A percentile compares a stretch with the other conserved stretches of the same genome.
phyloP scores from a whole-genome alignment of 2,329 filamentous ascomycete species.

The Pestalotiopsis sp. region DNA sequence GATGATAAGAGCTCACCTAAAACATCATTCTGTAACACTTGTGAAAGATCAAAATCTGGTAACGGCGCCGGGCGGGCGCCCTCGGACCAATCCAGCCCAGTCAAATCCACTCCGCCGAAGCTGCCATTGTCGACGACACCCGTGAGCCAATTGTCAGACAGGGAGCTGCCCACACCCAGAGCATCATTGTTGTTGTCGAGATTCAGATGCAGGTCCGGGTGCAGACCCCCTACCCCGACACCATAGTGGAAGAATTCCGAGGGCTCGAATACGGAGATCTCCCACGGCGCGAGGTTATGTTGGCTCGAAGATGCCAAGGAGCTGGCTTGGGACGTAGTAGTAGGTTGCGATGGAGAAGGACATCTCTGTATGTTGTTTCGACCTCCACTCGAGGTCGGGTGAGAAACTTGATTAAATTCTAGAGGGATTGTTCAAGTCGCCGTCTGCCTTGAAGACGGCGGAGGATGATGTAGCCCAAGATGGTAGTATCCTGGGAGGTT shows the following conservation, averaged over 20 bases:
- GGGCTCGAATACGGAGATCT: conserved; percentile 19
- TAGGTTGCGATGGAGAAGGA: conserved; percentile 13
- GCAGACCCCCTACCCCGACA: conserved; percentile 7
- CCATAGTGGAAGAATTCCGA: conserved; percentile 17
- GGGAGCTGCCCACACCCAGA: not conserved
- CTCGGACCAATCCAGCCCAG: conserved; percentile 12
- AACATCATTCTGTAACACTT: conserved; percentile 16
- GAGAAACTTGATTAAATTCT: conserved; percentile 25
- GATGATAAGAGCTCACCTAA: conserved; percentile 8
- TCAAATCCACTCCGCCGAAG: conserved; percentile 28
- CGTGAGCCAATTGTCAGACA: conserved; percentile 18
- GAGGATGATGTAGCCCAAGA: conserved; percentile 10
- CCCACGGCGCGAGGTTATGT: conserved; percentile 21
- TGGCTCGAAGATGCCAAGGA: conserved; percentile 19
- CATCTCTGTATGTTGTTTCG: conserved; percentile 32
- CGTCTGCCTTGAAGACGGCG: conserved; percentile 28
- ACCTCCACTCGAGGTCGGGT: conserved; percentile 33
- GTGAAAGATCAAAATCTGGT: conserved; percentile 15
- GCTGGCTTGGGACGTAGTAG: conserved; percentile 21
- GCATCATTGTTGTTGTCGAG: not conserved
- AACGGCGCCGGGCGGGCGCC: conserved; percentile 10
- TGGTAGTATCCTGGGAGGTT: conserved; percentile 14
- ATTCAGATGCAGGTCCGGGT: not conserved
- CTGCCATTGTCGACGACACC: conserved; percentile 23
- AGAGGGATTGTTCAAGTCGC: conserved; percentile 27